phyloP scores from a whole-genome alignment of 805 yeast species.

The Hanseniaspora pseudoguilliermondii region DNA sequence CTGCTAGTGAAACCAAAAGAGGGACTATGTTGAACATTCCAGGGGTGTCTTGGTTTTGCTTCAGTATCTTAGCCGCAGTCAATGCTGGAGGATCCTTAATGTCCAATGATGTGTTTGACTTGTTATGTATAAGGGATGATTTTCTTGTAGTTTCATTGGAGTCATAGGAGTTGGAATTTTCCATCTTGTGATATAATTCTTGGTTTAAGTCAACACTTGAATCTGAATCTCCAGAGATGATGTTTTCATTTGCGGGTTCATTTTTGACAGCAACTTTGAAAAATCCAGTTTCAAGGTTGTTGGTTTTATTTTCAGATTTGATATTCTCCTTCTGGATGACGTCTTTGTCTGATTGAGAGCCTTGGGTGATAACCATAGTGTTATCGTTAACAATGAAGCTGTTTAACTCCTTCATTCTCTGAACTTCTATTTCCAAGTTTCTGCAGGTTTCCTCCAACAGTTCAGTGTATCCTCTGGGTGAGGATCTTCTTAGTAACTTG shows the following conservation, averaged over 20 bases:
- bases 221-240: slow-evolving; percentile 21
- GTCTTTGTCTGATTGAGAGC: neutral
- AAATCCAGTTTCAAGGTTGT: slow-evolving; percentile 1
- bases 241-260: slow-evolving; percentile 11
- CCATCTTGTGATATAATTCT: neutral
- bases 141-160: slow-evolving; percentile 6
- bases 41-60: slow-evolving; percentile 43
- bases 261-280: slow-evolving; percentile 11
- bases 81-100: slow-evolving; percentile 66
- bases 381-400: slow-evolving; percentile 1
- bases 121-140: slow-evolving; percentile 19
- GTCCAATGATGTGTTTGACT: slow-evolving; percentile 37
- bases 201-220: slow-evolving; percentile 14
- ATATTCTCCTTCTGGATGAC: neutral
- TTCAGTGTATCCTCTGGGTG: slow-evolving; percentile 87
- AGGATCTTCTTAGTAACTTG: slow-evolving; percentile 70
- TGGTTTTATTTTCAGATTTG: neutral
- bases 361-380: neutral
- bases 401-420: slow-evolving; percentile 34
- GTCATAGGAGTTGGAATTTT: neutral
- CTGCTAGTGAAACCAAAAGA: slow-evolving; percentile 52
- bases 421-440: slow-evolving; percentile 70
- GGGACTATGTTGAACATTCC: slow-evolving; percentile 35
- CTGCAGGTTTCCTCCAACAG: slow-evolving; percentile 78
- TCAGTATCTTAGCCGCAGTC: slow-evolving; percentile 50